Percentiles rank a stretch among this genome's conserved stretches.
Evolutionary conservation across 352 stramenopile species (phyloP).

Genomic region (Globisporangium nunn): DNA sequence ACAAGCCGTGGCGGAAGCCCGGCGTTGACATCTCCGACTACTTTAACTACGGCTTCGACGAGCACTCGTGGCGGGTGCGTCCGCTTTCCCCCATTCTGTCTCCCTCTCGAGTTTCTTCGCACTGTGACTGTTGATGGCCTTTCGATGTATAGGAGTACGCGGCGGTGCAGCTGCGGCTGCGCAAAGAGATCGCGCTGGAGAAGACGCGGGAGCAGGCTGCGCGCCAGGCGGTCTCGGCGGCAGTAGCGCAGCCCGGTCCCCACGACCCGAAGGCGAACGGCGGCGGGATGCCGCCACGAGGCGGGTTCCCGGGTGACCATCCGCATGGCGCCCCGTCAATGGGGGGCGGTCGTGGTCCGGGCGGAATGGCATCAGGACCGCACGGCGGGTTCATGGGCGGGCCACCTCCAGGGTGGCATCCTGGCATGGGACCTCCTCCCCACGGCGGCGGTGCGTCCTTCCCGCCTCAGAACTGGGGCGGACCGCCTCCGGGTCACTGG

Average conservation of each 20-base stretch:
- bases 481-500: constrained; percentile 38
- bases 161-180: constrained; percentile 58
- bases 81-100: background rate
- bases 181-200: constrained; percentile 65
- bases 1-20: constrained; percentile 88
- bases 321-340: constrained; percentile 2
- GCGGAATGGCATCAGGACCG: constrained; percentile 15
- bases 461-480: constrained; percentile 29
- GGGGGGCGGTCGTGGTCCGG: constrained; percentile 17
- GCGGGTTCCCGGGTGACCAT: constrained; percentile 4
- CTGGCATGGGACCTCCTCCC: constrained; percentile 52
- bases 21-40: constrained; percentile 91
- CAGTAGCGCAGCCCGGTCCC: constrained; percentile 28
- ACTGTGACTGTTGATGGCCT: background rate
- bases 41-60: constrained; percentile 93
- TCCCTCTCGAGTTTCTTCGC: background rate
- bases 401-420: constrained; percentile 60
- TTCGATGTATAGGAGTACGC: constrained; percentile 59
- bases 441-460: constrained; percentile 11
- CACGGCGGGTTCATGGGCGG: constrained; percentile 40
- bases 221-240: constrained; percentile 57
- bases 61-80: constrained; percentile 73
- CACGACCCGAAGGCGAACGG: constrained; percentile 17
- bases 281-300: constrained; percentile 24
- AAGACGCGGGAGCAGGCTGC: constrained; percentile 75